These are phyloP conservation scores for Zoysia pacifica DNA, from an alignment of 176 grass and related monocot species.

Conservation along the genomic window DNA sequence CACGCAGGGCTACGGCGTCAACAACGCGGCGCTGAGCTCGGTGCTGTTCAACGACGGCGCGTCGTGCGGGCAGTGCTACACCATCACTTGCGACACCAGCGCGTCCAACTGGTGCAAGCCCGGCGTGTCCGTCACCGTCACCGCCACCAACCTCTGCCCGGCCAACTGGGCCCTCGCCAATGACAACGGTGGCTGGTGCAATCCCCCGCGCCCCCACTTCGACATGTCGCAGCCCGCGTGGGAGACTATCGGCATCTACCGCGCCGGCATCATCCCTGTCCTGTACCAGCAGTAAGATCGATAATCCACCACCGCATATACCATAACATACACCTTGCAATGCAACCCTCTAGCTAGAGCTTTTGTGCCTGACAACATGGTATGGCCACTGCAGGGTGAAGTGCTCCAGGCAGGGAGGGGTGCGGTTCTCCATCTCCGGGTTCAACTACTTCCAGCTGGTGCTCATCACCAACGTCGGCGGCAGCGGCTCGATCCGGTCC, in stretches of 20 bases:
- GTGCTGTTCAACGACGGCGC: background rate
- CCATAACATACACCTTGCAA: no score
- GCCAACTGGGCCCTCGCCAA: conserved; percentile 38
- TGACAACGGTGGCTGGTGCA: conserved; percentile 63
- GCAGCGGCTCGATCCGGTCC: conserved; percentile 28
- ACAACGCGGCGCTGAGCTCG: background rate
- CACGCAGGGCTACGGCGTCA: background rate
- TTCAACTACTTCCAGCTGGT: conserved; percentile 72
- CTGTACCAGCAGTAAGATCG: conserved; percentile 54
- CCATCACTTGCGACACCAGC: background rate
- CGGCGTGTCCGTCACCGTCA: conserved; percentile 31
- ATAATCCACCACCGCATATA: no score
- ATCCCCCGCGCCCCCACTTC: conserved; percentile 49
- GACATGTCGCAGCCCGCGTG: conserved; percentile 68
- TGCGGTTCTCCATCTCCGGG: conserved; percentile 68
- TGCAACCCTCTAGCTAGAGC: no score
- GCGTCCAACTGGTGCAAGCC: background rate
- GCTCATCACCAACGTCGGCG: conserved; percentile 58
- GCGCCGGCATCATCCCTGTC: conserved; percentile 62
- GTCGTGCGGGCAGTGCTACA: background rate
- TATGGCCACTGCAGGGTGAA: conserved; percentile 18
- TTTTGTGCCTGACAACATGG: no score
- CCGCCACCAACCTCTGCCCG: conserved; percentile 53
- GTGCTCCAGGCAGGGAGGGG: conserved; percentile 72
- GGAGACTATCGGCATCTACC: conserved; percentile 51